Conservation (phyloP, 352 stramenopile genomes). For the Phytophthora constricta region DNA sequence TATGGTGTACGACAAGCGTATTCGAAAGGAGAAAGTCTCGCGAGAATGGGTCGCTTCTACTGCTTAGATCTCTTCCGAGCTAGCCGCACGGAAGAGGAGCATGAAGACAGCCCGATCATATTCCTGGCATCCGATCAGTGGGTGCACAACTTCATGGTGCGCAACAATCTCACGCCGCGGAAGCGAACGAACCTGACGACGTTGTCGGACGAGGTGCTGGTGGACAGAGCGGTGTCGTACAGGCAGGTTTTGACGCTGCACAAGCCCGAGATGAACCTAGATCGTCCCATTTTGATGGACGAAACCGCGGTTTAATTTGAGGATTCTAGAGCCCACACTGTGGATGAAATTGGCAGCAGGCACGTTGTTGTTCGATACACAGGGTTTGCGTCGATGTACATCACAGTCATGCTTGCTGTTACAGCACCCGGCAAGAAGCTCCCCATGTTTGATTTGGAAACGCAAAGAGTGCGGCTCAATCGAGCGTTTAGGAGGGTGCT, state of each 20-base stretch:
- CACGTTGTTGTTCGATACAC: slow-evolving; percentile 31
- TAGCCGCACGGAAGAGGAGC: slow-evolving; percentile 1
- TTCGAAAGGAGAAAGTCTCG: background rate
- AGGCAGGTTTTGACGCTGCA: slow-evolving; percentile 8
- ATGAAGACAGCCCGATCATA: slow-evolving; percentile 1
- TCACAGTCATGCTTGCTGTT: slow-evolving; percentile 26
- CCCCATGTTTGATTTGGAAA: slow-evolving; percentile 19
- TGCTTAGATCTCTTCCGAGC: background rate
- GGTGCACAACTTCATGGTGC: background rate
- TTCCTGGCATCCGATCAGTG: slow-evolving; percentile 1
- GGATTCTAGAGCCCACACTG: slow-evolving; percentile 14
- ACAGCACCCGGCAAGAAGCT: slow-evolving; percentile 16
- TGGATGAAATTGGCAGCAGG: slow-evolving; percentile 16
- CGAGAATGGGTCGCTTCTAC: background rate
- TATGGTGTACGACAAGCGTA: background rate
- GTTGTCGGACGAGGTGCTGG: slow-evolving; percentile 17
- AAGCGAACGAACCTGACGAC: slow-evolving; percentile 29
- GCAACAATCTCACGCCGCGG: background rate
- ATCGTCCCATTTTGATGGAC: slow-evolving; percentile 28
- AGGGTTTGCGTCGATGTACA: slow-evolving; percentile 32
- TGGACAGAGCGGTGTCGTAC: slow-evolving; percentile 16
- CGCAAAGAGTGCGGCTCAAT: background rate
- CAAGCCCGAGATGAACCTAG: slow-evolving; percentile 9
- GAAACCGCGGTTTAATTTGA: slow-evolving; percentile 38
- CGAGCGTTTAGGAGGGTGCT: slow-evolving; percentile 8